Base-by-base conservation (phyloP, 2,329 filamentous ascomycete genomes). In the Canariomyces notabilis region DNA sequence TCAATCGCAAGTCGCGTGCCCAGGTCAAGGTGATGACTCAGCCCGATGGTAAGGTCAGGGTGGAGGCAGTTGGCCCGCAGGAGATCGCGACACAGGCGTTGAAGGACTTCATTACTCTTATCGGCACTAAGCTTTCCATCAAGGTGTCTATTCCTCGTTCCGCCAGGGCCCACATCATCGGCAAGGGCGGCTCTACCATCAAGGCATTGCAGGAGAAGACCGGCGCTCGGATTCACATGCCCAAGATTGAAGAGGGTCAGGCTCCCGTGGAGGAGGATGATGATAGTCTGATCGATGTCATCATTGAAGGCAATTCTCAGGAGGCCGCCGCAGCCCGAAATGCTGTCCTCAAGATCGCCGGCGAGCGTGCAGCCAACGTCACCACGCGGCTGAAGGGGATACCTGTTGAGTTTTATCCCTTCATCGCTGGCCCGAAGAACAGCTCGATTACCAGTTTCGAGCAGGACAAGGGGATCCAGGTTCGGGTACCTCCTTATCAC, bases 341-440 rank as follows among this genome's bases (percentile, higher is more conserved):
- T 47, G 85, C 88, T 58, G 93, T 98, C 59, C 76, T 88, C 60
- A 85, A 84, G 59, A 96, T 97, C 63, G 89, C 88, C 46, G 85
- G 85, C 58, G 89, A 96, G 67, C 83, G 89, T 52, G 83, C 87
- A 43, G 85, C 88, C 45, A 91, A 85, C 57, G 79, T 90, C 61
- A 93, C 80, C 68, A 77, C 89, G 47, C 88, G 87, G 58, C 69
- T 98, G 55, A 88, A 84, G 66, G 82, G 83, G 39, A 85, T 98
- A 49, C 90, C 93, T 6, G 80, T 89, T 20, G 89, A 95, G 64
- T 94, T 93, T 67, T 98, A 93, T 68, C 91, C 91, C 42, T 98
- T 98, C 73, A 84, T 98, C 65, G 85, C 89, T 19, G 89, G 89
- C 39, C 80, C 84, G 8, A 79, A 85, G 63, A 87, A 89, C 62